Evolutionary conservation across 2,329 filamentous ascomycete genomes (phyloP), one percentile per base, ranked within the genome.

Genomic region (Colletotrichum chrysophilum): DNA sequence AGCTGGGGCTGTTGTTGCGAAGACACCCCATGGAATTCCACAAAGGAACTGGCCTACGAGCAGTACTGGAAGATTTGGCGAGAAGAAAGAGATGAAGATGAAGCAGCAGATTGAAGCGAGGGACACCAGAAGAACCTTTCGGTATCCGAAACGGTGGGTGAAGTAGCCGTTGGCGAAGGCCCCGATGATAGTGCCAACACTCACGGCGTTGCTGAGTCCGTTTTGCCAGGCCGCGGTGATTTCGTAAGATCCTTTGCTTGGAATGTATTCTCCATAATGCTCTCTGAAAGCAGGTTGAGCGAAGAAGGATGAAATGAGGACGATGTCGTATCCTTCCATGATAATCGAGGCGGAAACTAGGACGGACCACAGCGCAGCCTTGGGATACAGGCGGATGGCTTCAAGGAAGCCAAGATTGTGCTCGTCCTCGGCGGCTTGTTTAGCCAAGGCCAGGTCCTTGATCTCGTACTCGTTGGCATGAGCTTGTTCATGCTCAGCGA

Each of bases 321-420:
- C 81, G 5, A 80, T 82, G 24, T 85, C 83, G 67, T 85, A 84
- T 12, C 83, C 86, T 52, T 87, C 86, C 86, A 87, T 87, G 76
- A 88, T 82, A 65, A 87, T 83, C 10, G 83, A 82, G 62, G 81
- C 80, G 28, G 83, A 84, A 7, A 86, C 78, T 9, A 84, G 48
- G 4, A 85, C 74, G 52, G 82, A 83, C 83, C 84, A 86, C 16
- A 81, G 65, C 48, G 85, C 80, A 7, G 85, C 85, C 79, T 82
- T 81, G 10, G 71, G 71, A 56, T 74, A 74, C 16, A 36, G 58
- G 30, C 58, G 56, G 56, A 74, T 64, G 7, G 71, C 71, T 28
- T 74, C 71, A 7, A 67, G 55, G 79, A 92, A 93, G 0, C 91
- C 91, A 1, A 93, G 85, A 1, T 90, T 90, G 78, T 91, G 92